A percentile compares a stretch with the other conserved stretches of the same genome.
These are phyloP conservation scores for Kwoniella europaea DNA, from an alignment of 768 basidiomycete species.

Conservation along the genomic window DNA sequence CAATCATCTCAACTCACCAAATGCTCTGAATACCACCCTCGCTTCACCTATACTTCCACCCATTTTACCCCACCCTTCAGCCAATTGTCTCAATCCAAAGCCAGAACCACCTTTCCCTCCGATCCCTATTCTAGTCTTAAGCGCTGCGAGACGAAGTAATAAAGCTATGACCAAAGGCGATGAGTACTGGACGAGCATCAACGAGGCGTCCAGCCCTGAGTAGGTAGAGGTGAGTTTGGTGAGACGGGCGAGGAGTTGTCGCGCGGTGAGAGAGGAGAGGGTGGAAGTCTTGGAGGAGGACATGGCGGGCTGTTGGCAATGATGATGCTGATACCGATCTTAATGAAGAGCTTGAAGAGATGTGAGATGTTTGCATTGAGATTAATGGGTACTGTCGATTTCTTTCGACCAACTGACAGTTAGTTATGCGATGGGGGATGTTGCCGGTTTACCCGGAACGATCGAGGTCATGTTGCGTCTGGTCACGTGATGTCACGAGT, in stretches of 20 bases:
- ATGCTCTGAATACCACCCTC: constrained; percentile 53
- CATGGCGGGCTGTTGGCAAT: too few relatives aligned
- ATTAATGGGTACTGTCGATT: not conserved
- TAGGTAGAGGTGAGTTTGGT: constrained; percentile 43
- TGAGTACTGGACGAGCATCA: constrained; percentile 56
- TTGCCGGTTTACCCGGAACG: not conserved
- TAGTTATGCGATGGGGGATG: not conserved
- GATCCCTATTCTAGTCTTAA: constrained; percentile 28
- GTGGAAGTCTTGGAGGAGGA: not conserved
- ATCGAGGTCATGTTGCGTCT: too few relatives aligned
- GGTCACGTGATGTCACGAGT: too few relatives aligned
- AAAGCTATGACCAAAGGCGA: constrained; percentile 51
- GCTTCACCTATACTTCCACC: constrained; percentile 52
- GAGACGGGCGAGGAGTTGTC: constrained; percentile 29
- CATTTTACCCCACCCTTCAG: constrained; percentile 40
- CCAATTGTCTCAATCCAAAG: constrained; percentile 29
- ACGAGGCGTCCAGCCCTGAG: constrained; percentile 52
- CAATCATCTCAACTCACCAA: constrained; percentile 38
- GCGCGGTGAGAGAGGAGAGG: not conserved
- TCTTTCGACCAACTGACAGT: not conserved
- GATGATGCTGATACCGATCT: too few relatives aligned
- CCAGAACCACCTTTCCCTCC: constrained; percentile 21
- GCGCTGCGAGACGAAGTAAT: constrained; percentile 38
- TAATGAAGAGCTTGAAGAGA: not conserved
- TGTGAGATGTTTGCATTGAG: not conserved